Evolutionary conservation across 1,284 basidiomycete genomes (phyloP).

Genomic region (Malassezia japonica): DNA sequence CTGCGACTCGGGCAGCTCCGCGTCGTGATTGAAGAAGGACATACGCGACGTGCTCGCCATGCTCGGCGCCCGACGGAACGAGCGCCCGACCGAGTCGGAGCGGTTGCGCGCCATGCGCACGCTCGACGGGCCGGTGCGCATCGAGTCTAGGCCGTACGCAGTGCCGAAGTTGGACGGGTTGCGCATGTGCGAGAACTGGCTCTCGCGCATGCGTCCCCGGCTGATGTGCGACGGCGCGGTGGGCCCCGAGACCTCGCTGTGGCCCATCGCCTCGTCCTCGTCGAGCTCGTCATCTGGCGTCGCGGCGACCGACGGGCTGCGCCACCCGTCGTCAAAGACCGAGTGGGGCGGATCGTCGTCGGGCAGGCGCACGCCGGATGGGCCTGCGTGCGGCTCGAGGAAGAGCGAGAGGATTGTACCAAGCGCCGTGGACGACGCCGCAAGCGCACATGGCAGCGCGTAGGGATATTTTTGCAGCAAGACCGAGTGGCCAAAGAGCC

Average conservation of each 20-base stretch:
- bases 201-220: no score
- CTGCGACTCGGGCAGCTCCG: not conserved
- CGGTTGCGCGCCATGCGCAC: not conserved
- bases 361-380: not conserved
- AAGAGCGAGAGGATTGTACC: constrained; percentile 80
- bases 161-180: not conserved
- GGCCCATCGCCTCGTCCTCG: not conserved
- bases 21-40: not conserved
- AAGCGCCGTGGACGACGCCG: constrained; percentile 49
- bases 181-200: no score
- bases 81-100: not conserved
- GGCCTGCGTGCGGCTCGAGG: constrained; percentile 68
- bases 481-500: constrained; percentile 55
- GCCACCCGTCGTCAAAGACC: not conserved
- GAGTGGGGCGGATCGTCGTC: not conserved
- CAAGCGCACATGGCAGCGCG: constrained; percentile 71
- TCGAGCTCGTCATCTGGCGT: not conserved
- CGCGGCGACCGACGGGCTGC: not conserved
- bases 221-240: not conserved
- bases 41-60: not conserved
- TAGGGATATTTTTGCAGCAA: constrained; percentile 79
- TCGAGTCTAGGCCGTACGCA: not conserved
- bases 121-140: not conserved
- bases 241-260: not conserved
- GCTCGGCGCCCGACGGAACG: not conserved